These are phyloP conservation scores for Blastobotrys aristatus DNA, from an alignment of 1,139 yeast genomes.

Conservation along the genomic window DNA sequence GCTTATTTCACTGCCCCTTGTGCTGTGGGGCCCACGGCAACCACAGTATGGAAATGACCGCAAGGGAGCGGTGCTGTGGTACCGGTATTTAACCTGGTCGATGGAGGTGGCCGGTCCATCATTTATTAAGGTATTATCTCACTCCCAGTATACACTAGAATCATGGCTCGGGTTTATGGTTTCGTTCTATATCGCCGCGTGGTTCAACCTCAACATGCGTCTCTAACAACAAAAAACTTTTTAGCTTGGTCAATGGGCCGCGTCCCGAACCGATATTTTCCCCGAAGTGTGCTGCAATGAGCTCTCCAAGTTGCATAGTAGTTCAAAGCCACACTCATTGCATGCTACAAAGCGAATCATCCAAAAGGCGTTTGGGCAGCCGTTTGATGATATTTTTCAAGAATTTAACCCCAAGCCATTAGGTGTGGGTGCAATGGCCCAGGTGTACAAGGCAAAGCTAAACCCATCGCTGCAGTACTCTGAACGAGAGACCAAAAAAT, in stretches of 20 bases:
- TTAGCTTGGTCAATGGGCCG: conserved; percentile 95
- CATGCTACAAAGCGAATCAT: conserved; percentile 55
- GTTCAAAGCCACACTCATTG: conserved; percentile 71
- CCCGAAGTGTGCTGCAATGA: conserved; percentile 75
- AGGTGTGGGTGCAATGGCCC: conserved; percentile 98
- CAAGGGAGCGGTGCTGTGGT: conserved; percentile 71
- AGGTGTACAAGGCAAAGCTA: conserved; percentile 76
- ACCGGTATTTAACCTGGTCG: conserved; percentile 54
- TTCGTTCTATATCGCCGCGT: neutral
- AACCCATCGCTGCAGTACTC: conserved; percentile 16
- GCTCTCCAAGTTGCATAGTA: conserved; percentile 72
- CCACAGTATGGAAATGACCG: conserved; percentile 38
- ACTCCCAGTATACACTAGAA: conserved; percentile 16
- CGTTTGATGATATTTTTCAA: conserved; percentile 73
- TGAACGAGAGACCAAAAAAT: conserved; percentile 3
- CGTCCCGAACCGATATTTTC: conserved; percentile 94
- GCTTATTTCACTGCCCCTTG: conserved; percentile 56
- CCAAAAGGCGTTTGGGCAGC: conserved; percentile 54
- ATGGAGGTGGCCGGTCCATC: conserved; percentile 91
- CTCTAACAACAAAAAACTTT: neutral
- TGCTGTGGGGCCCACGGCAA: conserved; percentile 52
- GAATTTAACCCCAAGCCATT: conserved; percentile 71
- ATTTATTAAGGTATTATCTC: conserved; percentile 55
- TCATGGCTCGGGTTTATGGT: conserved; percentile 11
- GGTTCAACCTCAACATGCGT: neutral